Percentiles rank a stretch among this genome's conserved stretches.
Evolutionary conservation across 768 basidiomycete species (phyloP).

Genomic region (Boletellus emodensis): DNA sequence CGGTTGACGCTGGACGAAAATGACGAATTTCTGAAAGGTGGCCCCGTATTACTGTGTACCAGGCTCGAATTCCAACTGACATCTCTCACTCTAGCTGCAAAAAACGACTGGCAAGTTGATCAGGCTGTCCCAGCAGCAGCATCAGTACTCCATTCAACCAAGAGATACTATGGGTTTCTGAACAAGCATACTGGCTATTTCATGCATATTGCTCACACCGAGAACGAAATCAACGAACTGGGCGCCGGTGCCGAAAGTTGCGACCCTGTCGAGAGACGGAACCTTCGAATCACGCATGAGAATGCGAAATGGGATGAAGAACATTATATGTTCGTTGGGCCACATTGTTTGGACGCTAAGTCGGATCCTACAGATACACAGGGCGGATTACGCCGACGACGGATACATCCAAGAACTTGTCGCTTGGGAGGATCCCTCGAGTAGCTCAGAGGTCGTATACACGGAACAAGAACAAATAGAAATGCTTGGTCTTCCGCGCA

Average conservation of each 20-base stretch:
- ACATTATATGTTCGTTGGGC: conserved; percentile 67
- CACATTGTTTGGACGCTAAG: background rate
- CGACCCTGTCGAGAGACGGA: conserved; percentile 46
- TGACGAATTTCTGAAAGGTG: conserved; percentile 59
- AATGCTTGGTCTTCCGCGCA: conserved; percentile 54
- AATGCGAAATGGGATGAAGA: conserved; percentile 80
- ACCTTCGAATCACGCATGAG: conserved; percentile 55
- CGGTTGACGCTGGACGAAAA: conserved; percentile 47
- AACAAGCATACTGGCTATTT: conserved; percentile 75
- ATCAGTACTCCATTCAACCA: conserved; percentile 34
- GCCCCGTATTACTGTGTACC: conserved; percentile 1
- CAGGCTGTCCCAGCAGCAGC: conserved; percentile 50
- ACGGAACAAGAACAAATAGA: conserved; percentile 68
- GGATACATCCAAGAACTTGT: conserved; percentile 71
- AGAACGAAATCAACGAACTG: conserved; percentile 81
- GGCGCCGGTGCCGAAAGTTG: conserved; percentile 63
- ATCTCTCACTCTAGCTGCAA: conserved; percentile 48
- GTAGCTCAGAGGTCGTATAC: conserved; percentile 43
- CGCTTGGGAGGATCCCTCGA: conserved; percentile 58
- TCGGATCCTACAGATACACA: conserved; percentile 27
- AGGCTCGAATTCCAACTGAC: conserved; percentile 5
- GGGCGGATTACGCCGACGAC: conserved; percentile 79
- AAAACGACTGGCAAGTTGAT: conserved; percentile 76
- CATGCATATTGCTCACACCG: conserved; percentile 62
- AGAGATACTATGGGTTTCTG: conserved; percentile 71